Evolutionary conservation across 2,329 filamentous ascomycete genomes (phyloP), one percentile per base, ranked within the genome.

Genomic region (Beauveria brongniartii): DNA sequence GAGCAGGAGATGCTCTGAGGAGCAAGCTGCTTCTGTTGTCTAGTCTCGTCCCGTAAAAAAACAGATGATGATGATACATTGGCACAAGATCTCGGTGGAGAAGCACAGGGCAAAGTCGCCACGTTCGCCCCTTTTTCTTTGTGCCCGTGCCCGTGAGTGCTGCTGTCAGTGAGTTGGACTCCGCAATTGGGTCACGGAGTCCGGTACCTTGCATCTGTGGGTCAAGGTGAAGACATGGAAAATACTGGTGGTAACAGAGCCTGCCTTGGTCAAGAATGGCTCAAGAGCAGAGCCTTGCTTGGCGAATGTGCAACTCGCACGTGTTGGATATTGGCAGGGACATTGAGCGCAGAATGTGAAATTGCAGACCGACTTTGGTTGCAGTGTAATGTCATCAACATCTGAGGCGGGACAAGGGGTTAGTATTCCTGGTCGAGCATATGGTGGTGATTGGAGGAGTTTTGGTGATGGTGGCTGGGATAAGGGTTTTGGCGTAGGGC

Each of bases 321-420:
- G 28, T 52, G 28, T 22, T 51, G 26, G 26, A 34, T 20, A 22
- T 30, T 44, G 54, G 28, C 24, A 20, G 52, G 37, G 47, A 37
- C 34, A 6, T 18, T 22, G 24, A 24, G 55, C 18, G 47, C 37
- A 43, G 26, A 44, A 20, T 34, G n/a, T 20, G 56, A 59, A 53
- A 59, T 59, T 59, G 40, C 48, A 59, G 40, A 59, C 48, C 28
- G 44, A 12, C 30, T 28, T 34, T 44, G 40, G 43, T 56, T 50
- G 44, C 43, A 47, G 26, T 44, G 40, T 59, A 59, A 59, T 59
- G 47, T 53, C 57, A 16, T 24, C 18, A 40, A 59, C 28, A 9
- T 59, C 40, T 34, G 47, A 40, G 56, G 48, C 56, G 52, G 53
- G 47, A 46, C 50, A 22, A 37, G 57, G 55, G 57, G n/a, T n/a